Percentiles rank a stretch among this genome's conserved stretches.
These are phyloP conservation scores for Aspergillus hiratsukae DNA, from an alignment of 2,329 filamentous ascomycete genomes.

Conservation along the genomic window DNA sequence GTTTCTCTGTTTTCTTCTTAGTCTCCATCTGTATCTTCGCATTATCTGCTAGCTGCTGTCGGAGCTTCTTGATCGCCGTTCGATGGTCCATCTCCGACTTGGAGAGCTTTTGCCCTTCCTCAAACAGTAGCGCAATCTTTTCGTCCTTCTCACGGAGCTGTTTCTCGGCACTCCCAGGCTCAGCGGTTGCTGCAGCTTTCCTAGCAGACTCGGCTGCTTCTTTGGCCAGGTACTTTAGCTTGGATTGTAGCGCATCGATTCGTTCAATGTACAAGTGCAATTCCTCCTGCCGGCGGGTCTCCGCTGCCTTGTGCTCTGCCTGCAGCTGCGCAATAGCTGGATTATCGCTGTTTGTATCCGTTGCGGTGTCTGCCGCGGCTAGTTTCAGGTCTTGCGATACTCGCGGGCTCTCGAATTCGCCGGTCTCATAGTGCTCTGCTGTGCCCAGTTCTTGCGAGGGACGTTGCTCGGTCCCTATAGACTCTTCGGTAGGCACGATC, in stretches of 20 bases:
- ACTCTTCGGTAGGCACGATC: not conserved
- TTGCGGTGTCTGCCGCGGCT: constrained; percentile 12
- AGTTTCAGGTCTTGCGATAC: constrained; percentile 14
- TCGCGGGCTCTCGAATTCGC: constrained; percentile 6
- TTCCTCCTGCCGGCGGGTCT: constrained; percentile 70
- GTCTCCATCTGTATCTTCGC: constrained; percentile 48
- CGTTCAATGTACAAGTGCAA: constrained; percentile 78
- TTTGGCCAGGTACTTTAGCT: constrained; percentile 80
- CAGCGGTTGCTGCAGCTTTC: constrained; percentile 58
- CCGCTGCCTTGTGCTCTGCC: constrained; percentile 47
- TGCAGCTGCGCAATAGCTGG: constrained; percentile 46
- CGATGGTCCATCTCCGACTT: constrained; percentile 82
- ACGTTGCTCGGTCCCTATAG: constrained; percentile 1
- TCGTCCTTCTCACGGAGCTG: constrained; percentile 86
- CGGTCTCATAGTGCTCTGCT: not conserved
- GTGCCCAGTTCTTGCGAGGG: not conserved
- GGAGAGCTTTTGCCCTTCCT: constrained; percentile 86
- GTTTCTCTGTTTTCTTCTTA: constrained; percentile 54
- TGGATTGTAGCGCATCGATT: constrained; percentile 87
- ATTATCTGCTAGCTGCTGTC: constrained; percentile 48
- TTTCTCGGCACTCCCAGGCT: constrained; percentile 64
- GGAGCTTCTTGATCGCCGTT: constrained; percentile 75
- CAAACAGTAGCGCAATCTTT: constrained; percentile 81
- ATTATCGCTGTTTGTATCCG: constrained; percentile 35
- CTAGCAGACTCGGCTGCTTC: constrained; percentile 73